These are phyloP conservation scores for Gaillardinia entomophila DNA, from an alignment of 805 yeast genomes.

Conservation along the genomic window DNA sequence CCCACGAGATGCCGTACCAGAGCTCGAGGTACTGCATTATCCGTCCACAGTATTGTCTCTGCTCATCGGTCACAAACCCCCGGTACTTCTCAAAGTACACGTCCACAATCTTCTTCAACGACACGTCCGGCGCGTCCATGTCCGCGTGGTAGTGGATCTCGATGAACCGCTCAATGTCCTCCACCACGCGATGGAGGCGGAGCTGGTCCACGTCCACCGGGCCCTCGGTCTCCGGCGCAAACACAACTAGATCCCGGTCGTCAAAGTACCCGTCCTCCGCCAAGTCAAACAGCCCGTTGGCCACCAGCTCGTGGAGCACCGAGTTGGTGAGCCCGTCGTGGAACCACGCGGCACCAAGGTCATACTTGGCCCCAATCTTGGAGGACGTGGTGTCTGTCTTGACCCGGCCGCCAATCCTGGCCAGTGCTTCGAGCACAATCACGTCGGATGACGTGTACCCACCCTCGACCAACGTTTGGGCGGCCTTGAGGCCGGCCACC, in stretches of 20 bases:
- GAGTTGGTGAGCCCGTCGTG: conserved; percentile 73
- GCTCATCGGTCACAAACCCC: conserved; percentile 44
- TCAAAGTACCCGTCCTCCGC: conserved; percentile 40
- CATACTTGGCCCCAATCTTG: conserved; percentile 38
- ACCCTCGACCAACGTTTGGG: conserved; percentile 17
- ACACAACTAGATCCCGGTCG: conserved; percentile 33
- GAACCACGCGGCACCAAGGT: conserved; percentile 91
- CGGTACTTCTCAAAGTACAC: conserved; percentile 43
- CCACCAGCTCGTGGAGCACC: conserved; percentile 47
- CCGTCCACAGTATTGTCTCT: conserved; percentile 46
- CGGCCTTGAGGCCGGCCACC: conserved; percentile 18
- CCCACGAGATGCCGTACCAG: conserved; percentile 78
- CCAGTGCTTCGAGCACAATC: conserved; percentile 18
- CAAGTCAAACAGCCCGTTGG: conserved; percentile 9
- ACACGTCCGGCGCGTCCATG: conserved; percentile 43
- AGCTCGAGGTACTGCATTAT: conserved; percentile 56
- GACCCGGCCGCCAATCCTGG: conserved; percentile 18
- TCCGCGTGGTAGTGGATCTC: conserved; percentile 51
- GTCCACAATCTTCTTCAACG: conserved; percentile 45
- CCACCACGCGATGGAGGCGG: conserved; percentile 30
- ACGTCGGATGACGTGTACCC: conserved; percentile 9
- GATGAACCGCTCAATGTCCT: conserved; percentile 55
- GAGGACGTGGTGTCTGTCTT: conserved; percentile 11
- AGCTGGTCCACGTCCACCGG: conserved; percentile 19
- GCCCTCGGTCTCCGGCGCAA: conserved; percentile 24